Evolutionary conservation across 257 asterid genomes (phyloP).

Genomic region (Jasminum sambac): DNA sequence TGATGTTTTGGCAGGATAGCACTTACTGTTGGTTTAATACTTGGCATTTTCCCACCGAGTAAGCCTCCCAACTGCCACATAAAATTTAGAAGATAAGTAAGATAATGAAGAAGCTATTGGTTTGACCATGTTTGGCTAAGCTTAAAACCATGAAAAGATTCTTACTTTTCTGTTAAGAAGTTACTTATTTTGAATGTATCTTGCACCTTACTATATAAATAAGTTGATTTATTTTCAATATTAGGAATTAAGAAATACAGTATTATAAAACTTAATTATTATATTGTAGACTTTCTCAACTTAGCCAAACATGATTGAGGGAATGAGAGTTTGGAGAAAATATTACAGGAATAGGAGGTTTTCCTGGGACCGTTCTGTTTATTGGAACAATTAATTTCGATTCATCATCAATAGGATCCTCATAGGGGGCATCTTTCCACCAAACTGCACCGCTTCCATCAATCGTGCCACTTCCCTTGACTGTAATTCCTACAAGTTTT

Average conservation of each 20-base stretch:
- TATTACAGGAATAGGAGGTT: constrained; percentile 14
- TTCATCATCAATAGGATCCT: constrained; percentile 23
- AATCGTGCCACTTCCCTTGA: constrained; percentile 9
- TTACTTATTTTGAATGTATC: not conserved
- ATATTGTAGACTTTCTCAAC: not conserved
- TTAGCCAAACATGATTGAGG: not conserved
- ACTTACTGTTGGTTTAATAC: constrained; percentile 83
- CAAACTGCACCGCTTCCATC: constrained; percentile 17
- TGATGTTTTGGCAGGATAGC: not conserved
- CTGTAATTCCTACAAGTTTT: constrained; percentile 19
- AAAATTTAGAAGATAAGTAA: not conserved
- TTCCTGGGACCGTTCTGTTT: constrained; percentile 4
- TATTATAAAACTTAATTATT: not conserved
- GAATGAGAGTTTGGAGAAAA: not conserved
- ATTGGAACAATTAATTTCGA: constrained; percentile 14
- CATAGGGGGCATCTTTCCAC: constrained; percentile 17
- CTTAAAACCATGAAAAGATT: not conserved
- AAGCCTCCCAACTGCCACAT: constrained; percentile 47
- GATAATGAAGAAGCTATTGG: not conserved
- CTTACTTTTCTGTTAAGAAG: not conserved
- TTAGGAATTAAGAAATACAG: not conserved
- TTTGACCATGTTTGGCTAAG: not conserved
- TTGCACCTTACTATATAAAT: not conserved
- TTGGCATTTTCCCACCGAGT: constrained; percentile 68
- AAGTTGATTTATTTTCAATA: not conserved